phyloP scores from a whole-genome alignment of 257 asterid genomes.

The Solanum dulcamara region DNA sequence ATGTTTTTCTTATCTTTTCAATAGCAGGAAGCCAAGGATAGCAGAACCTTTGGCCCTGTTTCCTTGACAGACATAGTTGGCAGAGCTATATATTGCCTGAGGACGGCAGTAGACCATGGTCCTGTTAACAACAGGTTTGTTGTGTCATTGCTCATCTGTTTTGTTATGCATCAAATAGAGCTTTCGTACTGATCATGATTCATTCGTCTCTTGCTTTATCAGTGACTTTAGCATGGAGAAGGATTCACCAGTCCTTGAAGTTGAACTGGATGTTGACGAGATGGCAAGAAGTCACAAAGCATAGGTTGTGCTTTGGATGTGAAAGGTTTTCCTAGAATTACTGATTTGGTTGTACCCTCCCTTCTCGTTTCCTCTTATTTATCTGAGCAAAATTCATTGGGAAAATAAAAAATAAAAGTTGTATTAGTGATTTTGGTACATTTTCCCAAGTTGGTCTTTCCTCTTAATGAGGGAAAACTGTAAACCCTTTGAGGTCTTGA shows the following conservation, averaged over 20 bases:
- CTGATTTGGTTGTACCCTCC: not conserved
- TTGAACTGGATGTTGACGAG: constrained; percentile 79
- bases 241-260: constrained; percentile 63
- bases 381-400: not conserved
- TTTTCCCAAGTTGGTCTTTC: not conserved
- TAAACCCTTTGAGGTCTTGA: not conserved
- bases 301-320: constrained; percentile 9
- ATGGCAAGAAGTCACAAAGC: constrained; percentile 61
- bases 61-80: constrained; percentile 57
- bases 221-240: constrained; percentile 31
- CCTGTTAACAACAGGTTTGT: constrained; percentile 68
- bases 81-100: constrained; percentile 66
- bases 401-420: not conserved
- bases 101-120: constrained; percentile 73
- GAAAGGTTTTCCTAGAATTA: not conserved
- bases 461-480: not conserved
- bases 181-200: not conserved
- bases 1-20: not conserved
- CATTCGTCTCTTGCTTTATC: constrained; percentile 9
- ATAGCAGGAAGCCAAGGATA: constrained; percentile 71
- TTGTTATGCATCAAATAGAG: not conserved
- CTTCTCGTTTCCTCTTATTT: not conserved
- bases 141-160: not conserved
- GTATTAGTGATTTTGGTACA: not conserved
- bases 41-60: constrained; percentile 85